Base-by-base conservation (phyloP, 768 basidiomycete species). In the Amanita brunnescens region DNA sequence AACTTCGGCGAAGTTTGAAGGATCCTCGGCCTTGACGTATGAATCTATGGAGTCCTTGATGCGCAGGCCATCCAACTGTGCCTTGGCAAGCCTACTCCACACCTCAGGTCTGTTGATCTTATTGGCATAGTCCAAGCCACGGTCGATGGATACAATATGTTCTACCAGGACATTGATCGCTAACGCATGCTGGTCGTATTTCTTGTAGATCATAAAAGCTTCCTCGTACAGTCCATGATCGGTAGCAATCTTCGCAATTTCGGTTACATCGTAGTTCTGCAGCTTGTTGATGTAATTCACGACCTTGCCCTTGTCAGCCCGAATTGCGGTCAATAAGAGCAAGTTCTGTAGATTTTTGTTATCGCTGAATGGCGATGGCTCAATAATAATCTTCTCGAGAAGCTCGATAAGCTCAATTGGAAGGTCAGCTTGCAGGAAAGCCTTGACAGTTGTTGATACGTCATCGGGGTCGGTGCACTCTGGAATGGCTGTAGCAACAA, bases 21-120 rank as follows among this genome's bases (percentile, higher is more conserved):
- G 85, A 64, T 98, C 95, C 60, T 90, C 86, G 12, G 95, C 92
- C 75, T 93, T 94, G 80, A 95, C 93, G 68, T 98, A 98, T 23
- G 95, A 97, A 62, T 98, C 92, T 58, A 99, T 97, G 10, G 95
- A 83, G 61, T 99, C 95, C 70, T 97, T 98, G 72, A 99, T 90
- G 38, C 96, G 90, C 46, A 98, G 79, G 57, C 96, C 96, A 63
- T 99, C 96, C 45, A 99, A 79, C 65, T 99, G 96, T 18, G 96
- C 96, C 68, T 99, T 99, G n/a, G 90, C 96, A 57, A 99, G 79
- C 47, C 96, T 72, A 58, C 89, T 92, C 96, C 96, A 99, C 13
- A 98, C 95, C 58, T 91, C 92, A 32, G 96, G 92, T 64, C 83
- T 79, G 72, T 97, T 91, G 68, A 97, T 87, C 75, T 96, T 98